A percentile compares a stretch with the other conserved stretches of the same genome.
These are phyloP conservation scores for Breynia disticha DNA, from an alignment of 441 rosid genomes.

Conservation along the genomic window DNA sequence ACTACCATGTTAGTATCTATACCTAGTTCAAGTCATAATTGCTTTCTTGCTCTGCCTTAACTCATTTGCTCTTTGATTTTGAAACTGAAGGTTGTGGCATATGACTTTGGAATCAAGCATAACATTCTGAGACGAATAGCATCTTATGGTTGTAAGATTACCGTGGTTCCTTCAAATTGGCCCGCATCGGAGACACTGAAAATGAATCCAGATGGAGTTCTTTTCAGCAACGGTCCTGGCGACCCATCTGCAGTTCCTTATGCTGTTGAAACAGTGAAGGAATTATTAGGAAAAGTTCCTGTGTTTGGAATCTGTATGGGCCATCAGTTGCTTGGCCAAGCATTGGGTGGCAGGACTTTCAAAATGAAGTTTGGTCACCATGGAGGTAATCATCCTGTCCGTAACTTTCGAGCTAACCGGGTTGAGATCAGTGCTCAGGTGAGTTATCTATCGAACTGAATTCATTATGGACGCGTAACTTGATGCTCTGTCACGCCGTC, in stretches of 20 bases:
- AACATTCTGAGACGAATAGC: conserved; percentile 76
- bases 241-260: conserved; percentile 93
- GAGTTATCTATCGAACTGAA: conserved; percentile 9
- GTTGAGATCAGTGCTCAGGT: conserved; percentile 95
- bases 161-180: conserved; percentile 79
- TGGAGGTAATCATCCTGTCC: conserved; percentile 92
- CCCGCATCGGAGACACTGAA: conserved; percentile 70
- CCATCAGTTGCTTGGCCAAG: conserved; percentile 90
- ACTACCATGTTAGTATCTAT: conserved; percentile 42
- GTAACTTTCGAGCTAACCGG: conserved; percentile 46
- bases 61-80: too few species aligned
- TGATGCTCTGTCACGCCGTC: not conserved
- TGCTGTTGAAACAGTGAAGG: conserved; percentile 77
- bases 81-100: conserved; percentile 49
- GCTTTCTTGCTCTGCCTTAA: too few species aligned
- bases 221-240: conserved; percentile 96
- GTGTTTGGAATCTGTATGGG: conserved; percentile 98
- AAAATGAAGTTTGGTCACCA: conserved; percentile 98
- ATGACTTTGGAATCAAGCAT: conserved; percentile 89
- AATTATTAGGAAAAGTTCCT: conserved; percentile 69
- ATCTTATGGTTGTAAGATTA: conserved; percentile 81
- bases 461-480: too few species aligned
- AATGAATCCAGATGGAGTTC: conserved; percentile 79
- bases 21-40: not conserved
- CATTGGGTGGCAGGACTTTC: conserved; percentile 84